Percentiles rank a stretch among this genome's conserved stretches.
These are phyloP conservation scores for Hysterangium stoloniferum DNA, from an alignment of 768 basidiomycete species.

Conservation along the genomic window DNA sequence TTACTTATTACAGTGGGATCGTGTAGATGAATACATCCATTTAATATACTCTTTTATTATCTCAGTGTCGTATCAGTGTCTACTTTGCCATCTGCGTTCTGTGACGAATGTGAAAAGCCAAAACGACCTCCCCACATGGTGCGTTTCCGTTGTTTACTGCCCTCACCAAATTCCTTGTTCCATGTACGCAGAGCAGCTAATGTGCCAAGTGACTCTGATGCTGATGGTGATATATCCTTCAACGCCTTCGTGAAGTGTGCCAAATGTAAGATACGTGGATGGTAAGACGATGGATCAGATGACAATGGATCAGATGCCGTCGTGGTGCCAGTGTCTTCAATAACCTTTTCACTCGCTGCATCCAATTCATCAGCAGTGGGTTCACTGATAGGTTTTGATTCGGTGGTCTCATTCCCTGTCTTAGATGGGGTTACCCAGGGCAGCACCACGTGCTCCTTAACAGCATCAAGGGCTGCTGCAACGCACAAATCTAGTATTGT, in stretches of 20 bases:
- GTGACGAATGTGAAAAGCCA: slow-evolving; percentile 59
- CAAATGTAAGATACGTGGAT: slow-evolving; percentile 36
- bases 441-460: slow-evolving; percentile 75
- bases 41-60: not conserved
- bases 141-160: slow-evolving; percentile 54
- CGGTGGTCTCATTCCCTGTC: no score
- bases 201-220: slow-evolving; percentile 72
- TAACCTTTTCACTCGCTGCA: not conserved
- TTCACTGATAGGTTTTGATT: not conserved
- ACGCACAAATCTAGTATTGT: slow-evolving; percentile 72
- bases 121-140: slow-evolving; percentile 84
- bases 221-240: slow-evolving; percentile 84
- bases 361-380: not conserved
- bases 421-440: slow-evolving; percentile 50
- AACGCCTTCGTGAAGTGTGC: slow-evolving; percentile 80
- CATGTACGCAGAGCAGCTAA: slow-evolving; percentile 73
- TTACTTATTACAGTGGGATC: no score
- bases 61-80: not conserved
- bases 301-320: slow-evolving; percentile 3
- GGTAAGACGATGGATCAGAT: slow-evolving; percentile 2
- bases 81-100: slow-evolving; percentile 21
- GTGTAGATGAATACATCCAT: not conserved
- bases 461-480: slow-evolving; percentile 82
- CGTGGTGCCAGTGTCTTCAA: not conserved
- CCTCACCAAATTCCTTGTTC: slow-evolving; percentile 94